Evolutionary conservation across 2,329 filamentous ascomycete species (phyloP).

Genomic region (Aspergillus sp.): DNA sequence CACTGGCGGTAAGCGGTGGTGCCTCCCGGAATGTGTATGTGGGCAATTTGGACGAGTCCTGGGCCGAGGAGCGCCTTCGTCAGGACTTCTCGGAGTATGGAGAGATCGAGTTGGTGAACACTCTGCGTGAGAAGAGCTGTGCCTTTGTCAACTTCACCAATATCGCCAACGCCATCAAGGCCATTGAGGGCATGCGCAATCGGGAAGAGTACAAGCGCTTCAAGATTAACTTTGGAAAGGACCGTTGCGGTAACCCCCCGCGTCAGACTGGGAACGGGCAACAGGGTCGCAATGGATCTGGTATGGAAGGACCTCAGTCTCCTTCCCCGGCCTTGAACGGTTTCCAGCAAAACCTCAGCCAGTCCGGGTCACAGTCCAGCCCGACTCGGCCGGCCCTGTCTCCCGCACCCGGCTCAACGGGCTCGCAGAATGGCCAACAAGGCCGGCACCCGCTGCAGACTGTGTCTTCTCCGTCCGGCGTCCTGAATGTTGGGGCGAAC

Average conservation of each 20-base stretch:
- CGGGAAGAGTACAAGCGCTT: conserved; percentile 97
- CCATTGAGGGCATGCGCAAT: conserved; percentile 90
- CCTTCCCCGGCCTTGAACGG: conserved; percentile 57
- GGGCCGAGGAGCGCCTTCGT: conserved; percentile 91
- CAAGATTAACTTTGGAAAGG: conserved; percentile 99
- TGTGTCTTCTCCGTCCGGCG: conserved; percentile 60
- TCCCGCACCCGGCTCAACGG: conserved; percentile 54
- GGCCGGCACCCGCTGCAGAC: conserved; percentile 58
- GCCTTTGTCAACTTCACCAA: conserved; percentile 99
- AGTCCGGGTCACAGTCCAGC: conserved; percentile 58
- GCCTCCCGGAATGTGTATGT: conserved; percentile 99
- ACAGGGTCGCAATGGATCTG: conserved; percentile 62
- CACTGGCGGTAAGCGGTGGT: conserved; percentile 90
- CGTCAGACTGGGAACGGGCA: conserved; percentile 73
- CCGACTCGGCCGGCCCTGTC: conserved; percentile 57
- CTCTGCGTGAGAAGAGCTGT: conserved; percentile 96
- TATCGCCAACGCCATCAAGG: conserved; percentile 99
- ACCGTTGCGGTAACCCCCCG: conserved; percentile 93
- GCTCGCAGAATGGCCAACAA: conserved; percentile 56
- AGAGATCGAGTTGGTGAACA: conserved; percentile 96
- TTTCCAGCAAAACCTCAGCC: conserved; percentile 54
- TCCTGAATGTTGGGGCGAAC: conserved; percentile 75
- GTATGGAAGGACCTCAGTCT: conserved; percentile 55
- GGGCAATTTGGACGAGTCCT: conserved; percentile 94
- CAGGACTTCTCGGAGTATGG: conserved; percentile 97